These are phyloP conservation scores for Arthrocladium fulminans DNA, from an alignment of 2,329 filamentous ascomycete genomes.

Conservation along the genomic window DNA sequence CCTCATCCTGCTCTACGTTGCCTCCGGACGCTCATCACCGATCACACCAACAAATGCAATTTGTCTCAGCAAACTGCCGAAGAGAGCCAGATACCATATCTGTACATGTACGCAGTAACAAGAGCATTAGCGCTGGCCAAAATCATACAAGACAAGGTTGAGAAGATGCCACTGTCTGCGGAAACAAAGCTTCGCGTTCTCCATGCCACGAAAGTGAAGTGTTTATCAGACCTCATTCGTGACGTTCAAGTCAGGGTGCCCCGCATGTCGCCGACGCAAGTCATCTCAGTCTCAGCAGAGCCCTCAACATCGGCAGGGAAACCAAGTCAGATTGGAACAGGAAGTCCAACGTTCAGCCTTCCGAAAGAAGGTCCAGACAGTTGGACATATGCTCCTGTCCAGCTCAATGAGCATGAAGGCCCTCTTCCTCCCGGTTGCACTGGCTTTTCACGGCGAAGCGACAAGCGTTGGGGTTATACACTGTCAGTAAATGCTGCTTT, in stretches of 20 bases:
- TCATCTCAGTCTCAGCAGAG: neutral
- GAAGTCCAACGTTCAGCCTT: too few species aligned
- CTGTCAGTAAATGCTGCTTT: neutral
- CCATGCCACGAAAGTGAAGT: neutral
- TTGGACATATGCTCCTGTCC: too few species aligned
- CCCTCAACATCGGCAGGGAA: neutral
- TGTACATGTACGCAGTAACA: neutral
- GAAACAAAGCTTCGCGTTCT: neutral
- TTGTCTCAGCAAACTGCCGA: neutral
- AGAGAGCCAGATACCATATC: neutral
- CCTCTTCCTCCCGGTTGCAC: neutral
- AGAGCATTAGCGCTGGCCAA: neutral
- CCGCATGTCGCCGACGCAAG: neutral
- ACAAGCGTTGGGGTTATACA: neutral
- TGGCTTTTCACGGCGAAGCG: neutral
- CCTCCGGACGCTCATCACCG: neutral
- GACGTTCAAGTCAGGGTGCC: neutral
- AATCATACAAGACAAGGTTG: neutral
- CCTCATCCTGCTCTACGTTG: neutral
- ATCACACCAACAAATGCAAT: neutral
- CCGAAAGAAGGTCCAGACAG: too few species aligned
- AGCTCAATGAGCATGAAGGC: neutral
- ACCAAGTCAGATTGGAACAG: neutral
- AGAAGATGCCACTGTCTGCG: neutral
- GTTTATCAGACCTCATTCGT: neutral